Evolutionary conservation across 2,329 filamentous ascomycete species (phyloP).

Genomic region (Colletotrichum sp.): DNA sequence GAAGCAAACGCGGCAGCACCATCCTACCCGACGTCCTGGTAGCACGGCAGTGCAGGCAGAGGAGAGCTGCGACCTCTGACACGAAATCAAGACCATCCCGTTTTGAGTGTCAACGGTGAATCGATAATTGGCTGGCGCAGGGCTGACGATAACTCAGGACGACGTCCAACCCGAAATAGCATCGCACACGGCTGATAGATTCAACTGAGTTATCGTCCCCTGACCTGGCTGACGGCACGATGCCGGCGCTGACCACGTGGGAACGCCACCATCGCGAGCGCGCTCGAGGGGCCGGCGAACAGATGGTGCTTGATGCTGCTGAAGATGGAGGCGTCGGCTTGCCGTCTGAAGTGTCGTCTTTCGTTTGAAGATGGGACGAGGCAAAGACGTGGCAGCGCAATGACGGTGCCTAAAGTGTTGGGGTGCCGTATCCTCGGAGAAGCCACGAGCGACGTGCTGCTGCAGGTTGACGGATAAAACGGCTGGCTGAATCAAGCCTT

Average conservation of each 20-base stretch:
- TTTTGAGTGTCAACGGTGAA: not conserved
- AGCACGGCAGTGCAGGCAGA: not conserved
- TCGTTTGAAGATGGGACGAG: not conserved
- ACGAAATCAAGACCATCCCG: not conserved
- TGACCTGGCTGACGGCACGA: not conserved
- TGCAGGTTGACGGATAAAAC: not conserved
- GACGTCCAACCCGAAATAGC: not conserved
- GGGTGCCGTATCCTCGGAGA: not conserved
- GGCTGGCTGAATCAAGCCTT: not conserved
- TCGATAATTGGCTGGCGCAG: not conserved
- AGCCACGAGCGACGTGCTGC: not conserved
- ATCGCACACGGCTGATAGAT: not conserved
- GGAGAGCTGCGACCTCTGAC: not conserved
- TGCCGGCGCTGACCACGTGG: slow-evolving; percentile 1
- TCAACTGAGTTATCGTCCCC: not conserved
- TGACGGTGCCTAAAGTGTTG: not conserved
- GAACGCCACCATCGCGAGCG: not conserved
- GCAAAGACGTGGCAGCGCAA: not conserved
- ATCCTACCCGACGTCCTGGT: not conserved
- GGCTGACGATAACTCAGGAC: not conserved
- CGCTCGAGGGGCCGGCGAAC: not conserved
- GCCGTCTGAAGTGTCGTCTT: not conserved
- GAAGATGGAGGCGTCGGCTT: not conserved
- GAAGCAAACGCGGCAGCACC: not conserved
- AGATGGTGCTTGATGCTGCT: not conserved